Base-by-base conservation (phyloP, 371 early-diverging fungal genomes). In the Syncephalis plumigaleata region DNA sequence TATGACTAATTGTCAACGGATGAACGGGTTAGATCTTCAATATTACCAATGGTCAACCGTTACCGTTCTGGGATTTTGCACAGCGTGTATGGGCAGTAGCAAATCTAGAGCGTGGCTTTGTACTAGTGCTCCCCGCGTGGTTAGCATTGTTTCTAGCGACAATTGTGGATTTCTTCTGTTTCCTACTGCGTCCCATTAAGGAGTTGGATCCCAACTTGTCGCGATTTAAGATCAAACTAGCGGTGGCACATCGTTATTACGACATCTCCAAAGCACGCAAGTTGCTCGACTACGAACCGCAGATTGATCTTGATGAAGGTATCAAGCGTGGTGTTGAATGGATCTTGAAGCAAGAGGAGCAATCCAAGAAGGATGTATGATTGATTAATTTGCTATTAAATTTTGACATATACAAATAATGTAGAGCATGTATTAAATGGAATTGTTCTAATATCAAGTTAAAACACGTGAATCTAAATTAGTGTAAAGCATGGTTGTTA, bases 41-140 rank as follows among this genome's bases (percentile, higher is more conserved):
- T 52, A 77, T 94, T 54, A 94, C 93, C 47, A 89, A 92, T 53
- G 91, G 88, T 48, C 75, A 85, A 1, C 92, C 92, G 22, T 71
- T 84, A n/a, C 84, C 82, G 13, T 91, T 91, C 66, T 92, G 91
- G 89, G 85, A 88, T 54, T 78, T 88, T 51, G 67, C 79, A 43
- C 71, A 80, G 44, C 59, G 67, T 39, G 59, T 81, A 18, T 79
- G 79, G 79, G 61, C 63, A 3, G 63, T 65, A 42, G 67, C 71
- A 46, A 77, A 77, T 24, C 44, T 45, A 48, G 31, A 59, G 57
- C 37, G 60, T 63, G 55, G 67, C 62, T 38, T 67, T 64, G 22
- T 49, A 42, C 21, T 65, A 40, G 53, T 65, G 16, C 47, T 81
- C 1, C 66, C 72, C 17, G 63, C 59, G 26, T 56, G 57, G 18